phyloP scores from a whole-genome alignment of 1,139 yeast genomes.

The Yamadazyma trypodendri region DNA sequence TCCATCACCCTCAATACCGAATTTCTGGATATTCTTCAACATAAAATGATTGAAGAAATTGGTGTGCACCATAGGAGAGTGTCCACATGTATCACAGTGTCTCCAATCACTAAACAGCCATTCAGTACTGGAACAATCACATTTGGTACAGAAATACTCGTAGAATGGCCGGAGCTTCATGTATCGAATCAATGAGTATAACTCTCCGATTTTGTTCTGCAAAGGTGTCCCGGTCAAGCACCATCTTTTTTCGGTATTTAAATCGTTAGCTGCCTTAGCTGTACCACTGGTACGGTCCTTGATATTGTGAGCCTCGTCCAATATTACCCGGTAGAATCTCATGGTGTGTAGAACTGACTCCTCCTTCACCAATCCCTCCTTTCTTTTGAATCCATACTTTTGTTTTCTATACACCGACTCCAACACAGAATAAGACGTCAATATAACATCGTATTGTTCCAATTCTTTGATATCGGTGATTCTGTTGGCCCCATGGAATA shows the following conservation, averaged over 20 bases:
- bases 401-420: conserved; percentile 88
- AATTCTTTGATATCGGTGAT: conserved; percentile 57
- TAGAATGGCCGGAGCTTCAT: conserved; percentile 83
- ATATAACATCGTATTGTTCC: conserved; percentile 68
- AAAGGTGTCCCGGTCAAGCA: conserved; percentile 95
- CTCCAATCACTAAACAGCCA: conserved; percentile 86
- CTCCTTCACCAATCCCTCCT: conserved; percentile 68
- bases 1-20: conserved; percentile 81
- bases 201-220: conserved; percentile 94
- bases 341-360: conserved; percentile 73
- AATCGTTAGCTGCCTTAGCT: conserved; percentile 81
- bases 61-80: conserved; percentile 90
- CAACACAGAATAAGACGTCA: conserved; percentile 88
- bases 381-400: conserved; percentile 76
- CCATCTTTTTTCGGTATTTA: conserved; percentile 74
- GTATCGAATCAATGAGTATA: conserved; percentile 86
- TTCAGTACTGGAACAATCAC: conserved; percentile 75
- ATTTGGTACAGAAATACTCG: conserved; percentile 84
- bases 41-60: conserved; percentile 94
- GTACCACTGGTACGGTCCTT: conserved; percentile 93
- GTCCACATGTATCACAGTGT: conserved; percentile 84
- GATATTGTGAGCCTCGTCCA: conserved; percentile 97
- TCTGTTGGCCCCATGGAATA: conserved; percentile 86
- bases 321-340: conserved; percentile 78
- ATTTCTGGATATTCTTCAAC: conserved; percentile 86